A percentile compares a stretch with the other conserved stretches of the same genome.
phyloP scores from a whole-genome alignment of 2,329 filamentous ascomycete species.

The Orbilia oligospora region DNA sequence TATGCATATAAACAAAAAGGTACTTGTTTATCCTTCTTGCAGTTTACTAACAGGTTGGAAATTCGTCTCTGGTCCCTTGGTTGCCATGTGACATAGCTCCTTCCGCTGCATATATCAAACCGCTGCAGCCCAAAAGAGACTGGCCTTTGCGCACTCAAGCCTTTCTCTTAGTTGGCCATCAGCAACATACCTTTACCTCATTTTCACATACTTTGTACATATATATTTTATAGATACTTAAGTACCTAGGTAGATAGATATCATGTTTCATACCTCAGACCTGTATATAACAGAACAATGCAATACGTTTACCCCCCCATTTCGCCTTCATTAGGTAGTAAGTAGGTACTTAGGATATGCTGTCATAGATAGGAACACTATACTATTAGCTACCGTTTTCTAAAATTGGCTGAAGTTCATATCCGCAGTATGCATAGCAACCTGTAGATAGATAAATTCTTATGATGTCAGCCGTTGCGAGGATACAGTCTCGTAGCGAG shows the following conservation, averaged over 20 bases:
- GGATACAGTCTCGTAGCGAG: too few relatives aligned
- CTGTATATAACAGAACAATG: too few relatives aligned
- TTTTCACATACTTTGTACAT: too few relatives aligned
- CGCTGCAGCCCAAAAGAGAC: slow-evolving; percentile 1
- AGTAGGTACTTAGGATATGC: too few relatives aligned
- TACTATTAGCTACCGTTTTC: neutral
- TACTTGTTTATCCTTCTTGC: neutral
- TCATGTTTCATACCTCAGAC: too few relatives aligned
- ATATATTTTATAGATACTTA: too few relatives aligned
- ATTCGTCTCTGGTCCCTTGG: slow-evolving; percentile 1
- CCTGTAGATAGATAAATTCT: neutral
- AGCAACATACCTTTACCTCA: slow-evolving; percentile 19
- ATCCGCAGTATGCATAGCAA: neutral
- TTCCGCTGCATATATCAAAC: slow-evolving; percentile 10
- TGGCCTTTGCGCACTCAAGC: slow-evolving; percentile 4
- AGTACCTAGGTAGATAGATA: too few relatives aligned
- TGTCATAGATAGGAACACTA: too few relatives aligned
- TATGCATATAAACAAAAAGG: neutral
- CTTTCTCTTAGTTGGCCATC: neutral
- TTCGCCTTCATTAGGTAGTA: too few relatives aligned
- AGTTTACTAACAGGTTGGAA: neutral
- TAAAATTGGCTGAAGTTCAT: neutral
- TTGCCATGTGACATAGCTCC: slow-evolving; percentile 2
- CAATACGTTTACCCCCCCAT: too few relatives aligned
- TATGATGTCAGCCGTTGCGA: neutral